Conservation (phyloP, 352 stramenopile genomes). For the Globisporangium apiculatum region DNA sequence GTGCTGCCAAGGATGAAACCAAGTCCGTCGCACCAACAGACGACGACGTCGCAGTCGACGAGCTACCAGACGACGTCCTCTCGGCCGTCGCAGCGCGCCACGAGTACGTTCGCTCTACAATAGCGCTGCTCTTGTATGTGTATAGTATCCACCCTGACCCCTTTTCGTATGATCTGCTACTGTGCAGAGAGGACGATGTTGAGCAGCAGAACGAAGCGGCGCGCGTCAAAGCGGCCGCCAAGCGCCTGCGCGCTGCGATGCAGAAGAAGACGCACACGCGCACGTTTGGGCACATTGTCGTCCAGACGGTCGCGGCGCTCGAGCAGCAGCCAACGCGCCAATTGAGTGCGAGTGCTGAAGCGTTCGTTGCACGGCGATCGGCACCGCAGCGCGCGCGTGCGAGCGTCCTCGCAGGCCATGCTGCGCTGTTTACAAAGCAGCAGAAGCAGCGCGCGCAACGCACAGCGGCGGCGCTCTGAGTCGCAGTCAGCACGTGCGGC, state of each 20-base stretch:
- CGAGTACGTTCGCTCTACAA: constrained; percentile 23
- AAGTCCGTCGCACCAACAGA: constrained; percentile 2
- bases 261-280: constrained; percentile 64
- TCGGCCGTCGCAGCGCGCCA: constrained; percentile 57
- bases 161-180: background rate
- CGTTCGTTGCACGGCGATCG: constrained; percentile 42
- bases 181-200: constrained; percentile 38
- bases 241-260: constrained; percentile 12
- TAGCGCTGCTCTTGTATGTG: too few relatives aligned
- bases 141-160: too few relatives aligned
- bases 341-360: constrained; percentile 33
- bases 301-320: constrained; percentile 56
- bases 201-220: constrained; percentile 32
- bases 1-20: background rate
- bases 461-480: background rate
- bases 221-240: constrained; percentile 16
- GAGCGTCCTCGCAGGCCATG: constrained; percentile 62
- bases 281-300: constrained; percentile 67
- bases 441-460: constrained; percentile 32
- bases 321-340: constrained; percentile 31
- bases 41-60: constrained; percentile 19
- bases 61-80: constrained; percentile 60
- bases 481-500: too few relatives aligned
- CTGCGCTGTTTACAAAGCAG: constrained; percentile 67
- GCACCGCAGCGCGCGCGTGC: constrained; percentile 54